Evolutionary conservation across 2,329 filamentous ascomycete genomes (phyloP).

Genomic region (Rasamsonia emersonii): DNA sequence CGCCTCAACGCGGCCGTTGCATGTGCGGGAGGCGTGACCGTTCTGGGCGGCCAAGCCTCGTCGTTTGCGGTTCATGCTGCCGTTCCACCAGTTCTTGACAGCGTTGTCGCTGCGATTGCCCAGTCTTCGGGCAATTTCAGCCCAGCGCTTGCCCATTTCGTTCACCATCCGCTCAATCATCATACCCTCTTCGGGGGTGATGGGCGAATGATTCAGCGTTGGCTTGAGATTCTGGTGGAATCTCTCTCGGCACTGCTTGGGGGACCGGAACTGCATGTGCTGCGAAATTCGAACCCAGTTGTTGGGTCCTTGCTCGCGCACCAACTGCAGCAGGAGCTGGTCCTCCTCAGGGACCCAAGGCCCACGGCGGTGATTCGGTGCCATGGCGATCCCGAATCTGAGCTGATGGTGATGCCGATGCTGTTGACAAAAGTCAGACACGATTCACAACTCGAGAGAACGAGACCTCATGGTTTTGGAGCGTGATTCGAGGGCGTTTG

Average conservation of each 20-base stretch:
- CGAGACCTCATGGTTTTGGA: constrained; percentile 1
- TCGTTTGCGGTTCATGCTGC: constrained; percentile 72
- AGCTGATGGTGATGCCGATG: neutral
- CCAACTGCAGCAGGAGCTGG: constrained; percentile 58
- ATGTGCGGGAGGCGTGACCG: constrained; percentile 21
- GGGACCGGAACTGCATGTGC: constrained; percentile 65
- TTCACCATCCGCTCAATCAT: constrained; percentile 69
- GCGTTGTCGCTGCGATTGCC: constrained; percentile 86
- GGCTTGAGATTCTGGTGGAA: constrained; percentile 91
- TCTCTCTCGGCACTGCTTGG: constrained; percentile 91
- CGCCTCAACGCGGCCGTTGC: constrained; percentile 29
- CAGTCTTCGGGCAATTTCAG: constrained; percentile 77
- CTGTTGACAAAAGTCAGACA: constrained; percentile 2
- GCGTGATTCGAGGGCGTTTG: no score
- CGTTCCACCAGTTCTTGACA: constrained; percentile 98
- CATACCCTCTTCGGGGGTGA: constrained; percentile 60
- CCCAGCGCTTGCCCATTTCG: constrained; percentile 80
- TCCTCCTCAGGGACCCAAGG: constrained; percentile 80
- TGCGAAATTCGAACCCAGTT: constrained; percentile 88
- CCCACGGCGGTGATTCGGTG: constrained; percentile 57
- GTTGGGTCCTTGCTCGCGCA: constrained; percentile 61
- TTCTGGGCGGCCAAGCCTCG: constrained; percentile 37
- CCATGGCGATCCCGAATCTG: constrained; percentile 23
- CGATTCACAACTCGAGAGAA: neutral
- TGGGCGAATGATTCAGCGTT: constrained; percentile 62